These are phyloP conservation scores for Suillus tomentosus DNA, from an alignment of 768 basidiomycete species.

Conservation along the genomic window DNA sequence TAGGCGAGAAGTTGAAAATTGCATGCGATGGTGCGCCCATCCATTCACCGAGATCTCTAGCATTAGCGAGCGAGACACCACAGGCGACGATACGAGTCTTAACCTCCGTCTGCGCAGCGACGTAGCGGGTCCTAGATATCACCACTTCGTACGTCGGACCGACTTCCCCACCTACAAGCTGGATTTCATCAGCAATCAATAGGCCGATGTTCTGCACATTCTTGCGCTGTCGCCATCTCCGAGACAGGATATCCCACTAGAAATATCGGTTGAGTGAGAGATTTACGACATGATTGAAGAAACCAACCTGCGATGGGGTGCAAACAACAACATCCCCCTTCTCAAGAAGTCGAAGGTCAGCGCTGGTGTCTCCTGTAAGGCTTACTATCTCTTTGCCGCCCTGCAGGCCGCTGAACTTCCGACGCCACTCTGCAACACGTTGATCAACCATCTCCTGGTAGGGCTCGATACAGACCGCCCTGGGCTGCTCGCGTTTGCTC, in stretches of 20 bases:
- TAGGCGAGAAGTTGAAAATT: constrained; percentile 97
- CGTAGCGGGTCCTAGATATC: constrained; percentile 95
- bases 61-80: constrained; percentile 93
- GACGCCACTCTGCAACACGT: constrained; percentile 85
- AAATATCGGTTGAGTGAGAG: constrained; percentile 10
- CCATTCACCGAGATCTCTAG: constrained; percentile 96
- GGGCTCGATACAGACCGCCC: constrained; percentile 95
- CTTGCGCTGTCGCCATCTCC: constrained; percentile 96
- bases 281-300: constrained; percentile 1
- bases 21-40: constrained; percentile 92
- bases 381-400: constrained; percentile 94
- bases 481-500: constrained; percentile 79
- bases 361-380: constrained; percentile 91
- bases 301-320: constrained; percentile 82
- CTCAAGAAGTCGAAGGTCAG: constrained; percentile 86
- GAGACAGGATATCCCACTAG: constrained; percentile 93
- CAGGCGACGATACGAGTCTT: constrained; percentile 95
- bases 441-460: constrained; percentile 98
- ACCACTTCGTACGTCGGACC: constrained; percentile 97
- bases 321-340: constrained; percentile 93
- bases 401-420: constrained; percentile 79
- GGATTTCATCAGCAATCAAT: constrained; percentile 93
- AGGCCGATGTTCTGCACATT: constrained; percentile 93
- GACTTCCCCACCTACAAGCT: constrained; percentile 91
- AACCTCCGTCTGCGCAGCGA: constrained; percentile 89